These are phyloP conservation scores for Colletotrichum eremochloae DNA, from an alignment of 2,329 filamentous ascomycete genomes.

Conservation along the genomic window DNA sequence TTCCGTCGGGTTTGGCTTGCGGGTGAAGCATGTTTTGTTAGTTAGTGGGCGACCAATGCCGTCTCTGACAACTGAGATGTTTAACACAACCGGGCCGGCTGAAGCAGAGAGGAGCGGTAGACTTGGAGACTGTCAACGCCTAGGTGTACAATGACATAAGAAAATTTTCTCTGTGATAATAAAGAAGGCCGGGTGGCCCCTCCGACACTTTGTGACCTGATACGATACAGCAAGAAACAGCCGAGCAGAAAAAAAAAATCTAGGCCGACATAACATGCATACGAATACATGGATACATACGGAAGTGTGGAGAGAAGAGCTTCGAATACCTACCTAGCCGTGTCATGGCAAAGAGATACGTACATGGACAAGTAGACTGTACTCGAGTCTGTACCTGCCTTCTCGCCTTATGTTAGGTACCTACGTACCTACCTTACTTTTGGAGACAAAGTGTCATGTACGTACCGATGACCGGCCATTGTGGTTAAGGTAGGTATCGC, in stretches of 20 bases:
- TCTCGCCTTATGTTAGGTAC: too few species aligned
- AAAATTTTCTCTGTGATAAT: background rate
- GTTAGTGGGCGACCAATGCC: background rate
- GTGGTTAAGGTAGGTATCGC: constrained; percentile 1
- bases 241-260: background rate
- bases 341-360: constrained; percentile 15
- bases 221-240: constrained; percentile 21
- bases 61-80: constrained; percentile 21
- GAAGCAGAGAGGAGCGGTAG: background rate
- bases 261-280: background rate
- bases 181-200: constrained; percentile 22
- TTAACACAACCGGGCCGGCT: constrained; percentile 28
- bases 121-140: background rate
- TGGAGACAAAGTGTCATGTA: background rate
- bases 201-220: constrained; percentile 31
- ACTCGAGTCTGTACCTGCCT: background rate
- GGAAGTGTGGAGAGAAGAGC: constrained; percentile 37
- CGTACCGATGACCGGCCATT: constrained; percentile 18
- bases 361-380: background rate
- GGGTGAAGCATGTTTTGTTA: background rate
- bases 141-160: constrained; percentile 2
- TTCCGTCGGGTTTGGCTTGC: constrained; percentile 18
- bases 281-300: background rate
- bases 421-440: background rate
- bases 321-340: constrained; percentile 37